These are phyloP conservation scores for Acorus gramineus DNA, from an alignment of 106 monocot species.

Conservation along the genomic window DNA sequence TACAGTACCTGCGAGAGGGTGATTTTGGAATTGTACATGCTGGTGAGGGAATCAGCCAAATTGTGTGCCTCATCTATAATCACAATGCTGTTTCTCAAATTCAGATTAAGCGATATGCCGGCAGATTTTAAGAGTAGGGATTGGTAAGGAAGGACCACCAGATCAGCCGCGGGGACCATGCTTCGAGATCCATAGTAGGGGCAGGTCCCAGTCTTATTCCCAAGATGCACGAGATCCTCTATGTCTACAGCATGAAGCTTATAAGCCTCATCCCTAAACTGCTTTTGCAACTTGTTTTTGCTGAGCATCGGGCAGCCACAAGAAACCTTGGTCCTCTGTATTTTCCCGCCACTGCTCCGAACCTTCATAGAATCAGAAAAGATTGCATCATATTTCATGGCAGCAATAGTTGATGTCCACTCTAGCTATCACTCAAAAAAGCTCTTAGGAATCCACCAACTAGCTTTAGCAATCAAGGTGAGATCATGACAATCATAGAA, in stretches of 20 bases:
- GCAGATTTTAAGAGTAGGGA: slow-evolving; percentile 77
- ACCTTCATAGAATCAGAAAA: slow-evolving; percentile 16
- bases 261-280: slow-evolving; percentile 38
- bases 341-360: slow-evolving; percentile 20
- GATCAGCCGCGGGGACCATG: slow-evolving; percentile 53
- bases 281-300: slow-evolving; percentile 37
- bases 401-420: not conserved
- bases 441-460: too few relatives aligned
- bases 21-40: slow-evolving; percentile 85
- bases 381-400: not conserved
- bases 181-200: slow-evolving; percentile 89
- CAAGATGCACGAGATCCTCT: slow-evolving; percentile 76
- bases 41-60: slow-evolving; percentile 82
- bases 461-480: too few relatives aligned
- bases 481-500: too few relatives aligned
- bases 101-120: slow-evolving; percentile 80
- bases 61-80: slow-evolving; percentile 97
- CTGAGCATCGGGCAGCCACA: slow-evolving; percentile 83
- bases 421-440: too few relatives aligned
- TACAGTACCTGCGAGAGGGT: slow-evolving; percentile 56
- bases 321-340: slow-evolving; percentile 22
- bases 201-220: slow-evolving; percentile 71
- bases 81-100: slow-evolving; percentile 73
- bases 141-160: slow-evolving; percentile 92
- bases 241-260: slow-evolving; percentile 68